phyloP scores from a whole-genome alignment of 345 rosid species.

The Lumnitzera littorea region DNA sequence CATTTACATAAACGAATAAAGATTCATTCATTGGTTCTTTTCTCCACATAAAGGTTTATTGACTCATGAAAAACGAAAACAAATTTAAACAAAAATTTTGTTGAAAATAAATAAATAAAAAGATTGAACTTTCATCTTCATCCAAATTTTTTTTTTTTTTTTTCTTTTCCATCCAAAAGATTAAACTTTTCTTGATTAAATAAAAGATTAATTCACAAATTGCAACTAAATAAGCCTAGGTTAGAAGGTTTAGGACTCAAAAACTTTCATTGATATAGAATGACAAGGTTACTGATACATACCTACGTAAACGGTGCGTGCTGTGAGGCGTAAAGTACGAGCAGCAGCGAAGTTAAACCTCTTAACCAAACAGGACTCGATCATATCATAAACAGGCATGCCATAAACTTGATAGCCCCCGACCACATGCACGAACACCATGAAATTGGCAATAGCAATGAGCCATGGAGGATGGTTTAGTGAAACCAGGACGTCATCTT shows the following conservation, averaged over 20 bases:
- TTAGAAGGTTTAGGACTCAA: too few relatives aligned
- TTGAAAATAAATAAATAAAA: background rate
- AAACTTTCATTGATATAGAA: too few relatives aligned
- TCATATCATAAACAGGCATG: conserved; percentile 71
- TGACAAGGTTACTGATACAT: conserved; percentile 6
- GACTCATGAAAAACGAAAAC: too few relatives aligned
- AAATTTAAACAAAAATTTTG: too few relatives aligned
- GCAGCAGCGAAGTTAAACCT: conserved; percentile 35
- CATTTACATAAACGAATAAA: background rate
- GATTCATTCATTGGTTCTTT: too few relatives aligned
- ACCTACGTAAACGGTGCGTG: conserved; percentile 54
- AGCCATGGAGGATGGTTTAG: conserved; percentile 64
- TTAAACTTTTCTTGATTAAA: background rate
- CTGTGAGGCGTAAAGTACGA: conserved; percentile 32
- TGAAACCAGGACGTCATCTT: conserved; percentile 58
- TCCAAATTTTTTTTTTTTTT: too few relatives aligned
- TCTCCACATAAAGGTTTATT: too few relatives aligned
- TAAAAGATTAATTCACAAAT: background rate
- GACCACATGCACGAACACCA: conserved; percentile 63
- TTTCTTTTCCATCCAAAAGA: too few relatives aligned
- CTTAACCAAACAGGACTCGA: conserved; percentile 53
- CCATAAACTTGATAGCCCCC: conserved; percentile 77
- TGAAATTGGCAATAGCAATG: conserved; percentile 41
- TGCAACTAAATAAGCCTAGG: too few relatives aligned
- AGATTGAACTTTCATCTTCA: background rate